Evolutionary conservation across 2,329 filamentous ascomycete species (phyloP), one percentile per base, ranked within the genome.

Genomic region (Allantophomopsis cytisporea): DNA sequence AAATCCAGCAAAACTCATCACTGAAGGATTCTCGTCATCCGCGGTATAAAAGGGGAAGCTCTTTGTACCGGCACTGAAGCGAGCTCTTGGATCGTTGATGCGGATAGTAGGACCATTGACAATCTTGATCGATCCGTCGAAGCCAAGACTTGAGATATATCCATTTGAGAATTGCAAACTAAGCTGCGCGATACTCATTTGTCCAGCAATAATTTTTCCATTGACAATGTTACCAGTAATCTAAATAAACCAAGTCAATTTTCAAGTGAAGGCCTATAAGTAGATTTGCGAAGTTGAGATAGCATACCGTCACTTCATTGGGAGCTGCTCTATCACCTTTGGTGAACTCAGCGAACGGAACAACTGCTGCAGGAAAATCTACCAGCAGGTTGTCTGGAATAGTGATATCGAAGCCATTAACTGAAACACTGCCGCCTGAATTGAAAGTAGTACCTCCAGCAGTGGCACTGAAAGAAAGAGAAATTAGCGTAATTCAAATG

Each of bases 381-480:
- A 68, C 63, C 7, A 68, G 58, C 17, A 69, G 45, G 43, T 71
- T 71, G 50, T 68, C 59, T 3, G 67, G 67, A 2, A 71, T 63
- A 8, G 50, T 57, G 35, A 71, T 60, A 13, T 47, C 54, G 46
- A 61, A 65, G 0, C 63, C 63, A 36, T 65, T 65, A 37, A 71
- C 60, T 0, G 50, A 50, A 13, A 71, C 60, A 12, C 53, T 53
- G 7, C 67, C 67, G 15, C 66, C 67, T 6, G 58, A 56, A 45
- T 70, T 71, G 52, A 30, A 6, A 28, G 32, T 40, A 6, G 23
- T 20, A 11, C 44, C 42, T 30, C 33, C 14, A 37, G 40, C 21
- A 37, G 21, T 37, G 12, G 28, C 36, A 30, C 36, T 37, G 21
- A 21, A 13, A 37, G 21, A 21, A 13, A 37, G 2, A 7, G 12